Evolutionary conservation across 1,284 basidiomycete genomes (phyloP).

Genomic region (Trichosporon sp.): DNA sequence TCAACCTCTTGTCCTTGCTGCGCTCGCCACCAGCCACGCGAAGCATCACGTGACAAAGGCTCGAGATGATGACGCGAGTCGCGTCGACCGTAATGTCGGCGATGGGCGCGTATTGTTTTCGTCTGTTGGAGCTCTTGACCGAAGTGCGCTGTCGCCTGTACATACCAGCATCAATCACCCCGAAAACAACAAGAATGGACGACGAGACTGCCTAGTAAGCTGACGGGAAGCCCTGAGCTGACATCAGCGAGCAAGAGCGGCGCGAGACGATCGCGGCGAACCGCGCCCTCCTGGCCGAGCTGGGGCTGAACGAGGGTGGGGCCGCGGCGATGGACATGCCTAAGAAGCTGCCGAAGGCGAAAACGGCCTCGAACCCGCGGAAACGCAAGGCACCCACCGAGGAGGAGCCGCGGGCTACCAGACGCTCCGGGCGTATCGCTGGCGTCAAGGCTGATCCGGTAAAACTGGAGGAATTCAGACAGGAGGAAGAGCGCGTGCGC

Average conservation of each 20-base stretch:
- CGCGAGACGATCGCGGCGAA: constrained; percentile 57
- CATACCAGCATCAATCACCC: too few relatives aligned
- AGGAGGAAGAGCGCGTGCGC: constrained; percentile 44
- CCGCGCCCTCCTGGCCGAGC: constrained; percentile 52
- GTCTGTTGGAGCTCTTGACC: neutral
- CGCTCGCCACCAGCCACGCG: neutral
- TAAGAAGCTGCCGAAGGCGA: constrained; percentile 23
- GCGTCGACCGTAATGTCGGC: constrained; percentile 11
- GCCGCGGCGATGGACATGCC: constrained; percentile 34
- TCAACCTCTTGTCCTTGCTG: neutral
- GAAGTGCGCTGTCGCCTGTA: neutral
- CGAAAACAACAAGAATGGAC: neutral
- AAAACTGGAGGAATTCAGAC: constrained; percentile 36
- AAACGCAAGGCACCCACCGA: constrained; percentile 21
- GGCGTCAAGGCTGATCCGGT: constrained; percentile 51
- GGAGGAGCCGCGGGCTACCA: constrained; percentile 39
- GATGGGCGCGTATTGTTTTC: neutral
- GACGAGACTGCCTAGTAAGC: constrained; percentile 4
- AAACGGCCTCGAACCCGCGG: constrained; percentile 21
- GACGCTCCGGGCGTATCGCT: constrained; percentile 45
- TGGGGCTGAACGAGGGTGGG: constrained; percentile 58
- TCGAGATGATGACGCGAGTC: constrained; percentile 7
- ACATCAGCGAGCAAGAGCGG: constrained; percentile 53
- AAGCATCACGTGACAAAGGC: neutral
- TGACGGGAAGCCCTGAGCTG: neutral